phyloP scores from a whole-genome alignment of 2,329 filamentous ascomycete genomes.

The Amesomyces nigricolor region DNA sequence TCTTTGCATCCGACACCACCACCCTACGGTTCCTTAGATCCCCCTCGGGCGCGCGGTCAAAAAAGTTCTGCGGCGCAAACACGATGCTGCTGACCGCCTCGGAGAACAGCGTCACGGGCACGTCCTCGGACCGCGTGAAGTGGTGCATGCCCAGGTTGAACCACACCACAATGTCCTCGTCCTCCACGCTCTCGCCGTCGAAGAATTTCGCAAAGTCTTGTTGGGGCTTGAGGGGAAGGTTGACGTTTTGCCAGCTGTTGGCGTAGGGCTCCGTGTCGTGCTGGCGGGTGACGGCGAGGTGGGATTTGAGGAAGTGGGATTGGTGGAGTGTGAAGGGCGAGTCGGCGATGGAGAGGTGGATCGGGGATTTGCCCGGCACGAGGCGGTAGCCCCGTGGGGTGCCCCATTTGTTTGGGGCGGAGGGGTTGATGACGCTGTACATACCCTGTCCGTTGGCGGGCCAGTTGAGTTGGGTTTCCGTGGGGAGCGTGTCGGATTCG shows the following conservation, averaged over 20 bases:
- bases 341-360: constrained; percentile 39
- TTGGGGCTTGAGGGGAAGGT: constrained; percentile 38
- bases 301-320: constrained; percentile 18
- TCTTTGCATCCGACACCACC: constrained; percentile 26
- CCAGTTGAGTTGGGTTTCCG: constrained; percentile 43
- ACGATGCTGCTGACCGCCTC: constrained; percentile 40
- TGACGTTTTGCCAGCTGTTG: constrained; percentile 39
- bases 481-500: constrained; percentile 38
- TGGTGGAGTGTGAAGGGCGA: constrained; percentile 41
- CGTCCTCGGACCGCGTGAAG: constrained; percentile 47
- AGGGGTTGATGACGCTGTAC: constrained; percentile 48
- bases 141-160: constrained; percentile 54
- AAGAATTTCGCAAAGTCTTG: constrained; percentile 45
- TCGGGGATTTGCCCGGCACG: constrained; percentile 35
- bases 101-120: constrained; percentile 49
- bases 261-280: constrained; percentile 48
- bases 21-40: constrained; percentile 34
- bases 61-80: constrained; percentile 43
- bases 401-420: constrained; percentile 43
- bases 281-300: constrained; percentile 45
- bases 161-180: constrained; percentile 47
- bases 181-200: constrained; percentile 37
- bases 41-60: constrained; percentile 28
- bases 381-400: constrained; percentile 49
- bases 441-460: constrained; percentile 41